Evolutionary conservation across 2,329 filamentous ascomycete species (phyloP), one percentile per base, ranked within the genome.

Genomic region (Laburnicola sp.): DNA sequence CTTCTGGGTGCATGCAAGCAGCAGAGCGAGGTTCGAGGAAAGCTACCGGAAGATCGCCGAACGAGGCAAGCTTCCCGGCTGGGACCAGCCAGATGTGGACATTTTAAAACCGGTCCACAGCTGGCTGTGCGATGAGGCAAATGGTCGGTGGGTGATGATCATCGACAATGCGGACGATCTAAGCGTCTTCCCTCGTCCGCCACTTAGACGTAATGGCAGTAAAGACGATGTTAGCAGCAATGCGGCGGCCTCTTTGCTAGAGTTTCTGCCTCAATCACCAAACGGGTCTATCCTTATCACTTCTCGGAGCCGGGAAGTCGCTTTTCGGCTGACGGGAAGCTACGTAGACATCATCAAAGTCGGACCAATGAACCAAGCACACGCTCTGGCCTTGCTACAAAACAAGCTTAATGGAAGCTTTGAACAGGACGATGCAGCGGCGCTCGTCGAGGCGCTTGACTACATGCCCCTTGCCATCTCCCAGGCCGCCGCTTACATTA

Each of bases 401-500:
- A 56, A 53, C 3, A 58, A 56, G 37, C 53, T 58, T 6, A 32
- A n/a, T 2, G 27, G 34, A 9, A 10, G 10, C 1, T 37, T 22
- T 6, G n/a, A 4, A 6, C n/a, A 45, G 9, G 34, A 51, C 8
- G 45, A 25, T 48, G 40, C 41, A 4, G 41, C 37, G 10, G 31
- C n/a, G 22, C 28, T 56, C 25, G 11, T 52, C 6, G 43, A 47
- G 6, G 36, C 45, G 23, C 48, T 57, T 23, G 48, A 50, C 28
- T 52, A 42, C 41, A 56, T 58, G 46, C 56, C 56, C 22, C 56
- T 58, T 38, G 50, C 56, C 4, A 50, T 56, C 16, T 36, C 58
- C 2, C 68, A 72, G 45, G 67, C 65, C 11, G 62, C 63, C 7
- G 58, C 62, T 11, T 71, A 65, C 36, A 71, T 73, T 38, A 51